Base-by-base conservation (phyloP, 257 asterid species). In the Solanum clarkiae region DNA sequence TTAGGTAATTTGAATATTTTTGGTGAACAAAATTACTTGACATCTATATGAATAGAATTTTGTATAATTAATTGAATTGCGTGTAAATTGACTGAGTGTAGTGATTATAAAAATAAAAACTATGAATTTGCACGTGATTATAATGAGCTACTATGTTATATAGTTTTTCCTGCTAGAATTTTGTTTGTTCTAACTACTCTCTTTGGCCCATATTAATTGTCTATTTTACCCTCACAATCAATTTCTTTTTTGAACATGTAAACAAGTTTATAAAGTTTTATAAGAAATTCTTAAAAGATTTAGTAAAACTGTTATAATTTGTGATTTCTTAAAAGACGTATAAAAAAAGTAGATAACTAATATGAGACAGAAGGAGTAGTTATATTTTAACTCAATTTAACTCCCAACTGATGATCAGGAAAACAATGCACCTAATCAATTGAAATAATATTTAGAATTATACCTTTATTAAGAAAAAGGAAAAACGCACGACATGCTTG, bases 81-180 rank as follows among this genome's bases (percentile, higher is more conserved):
- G 1, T 1, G 4, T 1, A 13, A 14, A 6, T 13, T 29, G 7
- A 4, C 0, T 15, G 13, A 1, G 32, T 22, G 4, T 1, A 1
- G 16, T 7, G 3, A 65, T 26, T 65, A 65, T 65, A 6, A 26
- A 26, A 13, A 2, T 26, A 20, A 29, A 14, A 2, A 10, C 4
- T 36, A 36, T 42, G 8, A 70, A n/a, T 13, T 71, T 44, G 20
- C 29, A 71, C 11, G 1, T n/a, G 18, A 5, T 20, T 60, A 60
- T 22, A n/a, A 44, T 9, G 54, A 44, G 0, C 56, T 70, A 42
- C 16, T 70, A 18, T 1, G 32, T 4, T 2, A 40, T 10, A 15
- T 42, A 10, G 8, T 10, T 42, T 10, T 2, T 4, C 54, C 29
- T 0, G 10, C 80, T 70, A 70, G 26, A 20, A 6, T 71, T 45